Base-by-base conservation (phyloP, 2,329 filamentous ascomycete genomes). In the Alternaria incomplexa region DNA sequence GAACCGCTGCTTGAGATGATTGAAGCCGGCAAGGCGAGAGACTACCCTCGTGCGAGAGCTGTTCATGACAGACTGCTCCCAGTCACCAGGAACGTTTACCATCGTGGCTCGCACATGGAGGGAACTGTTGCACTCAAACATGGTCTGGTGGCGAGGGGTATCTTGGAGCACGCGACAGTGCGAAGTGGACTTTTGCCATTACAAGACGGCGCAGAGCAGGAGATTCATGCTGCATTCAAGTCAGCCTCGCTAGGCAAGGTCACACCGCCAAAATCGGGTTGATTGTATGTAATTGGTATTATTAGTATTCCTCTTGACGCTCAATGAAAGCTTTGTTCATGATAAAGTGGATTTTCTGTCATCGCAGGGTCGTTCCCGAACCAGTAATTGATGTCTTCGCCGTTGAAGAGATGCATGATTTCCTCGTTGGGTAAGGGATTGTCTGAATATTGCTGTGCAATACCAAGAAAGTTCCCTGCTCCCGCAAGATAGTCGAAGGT, bases 41-140 rank as follows among this genome's bases (percentile, higher is more conserved):
- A 86, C 64, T 86, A 86, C 67, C 76, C 76, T 56, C 81, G 77
- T 59, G 84, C 85, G 4, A 79, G 84, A 23, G 79, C 79, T 45
- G 76, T 86, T n/a, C 85, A 86, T 68, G 84, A 86, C 66, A 79
- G 79, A 66, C 75, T 86, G 2, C 73, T 86, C 4, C 85, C 84
- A 1, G 78, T 86, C 0, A 86, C 85, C 1, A 85, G 84, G 74
- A 82, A 81, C n/a, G 83, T 86, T 0, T 86, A 86, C 67, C 84
- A 86, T 71, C 82, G 84, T 6, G 85, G 84, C 10, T 85, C 83
- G 10, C 85, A 86, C 61, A 86, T 86, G 84, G 84, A 86, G 74
- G 85, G 85, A 3, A 86, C 84, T 2, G 83, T 85, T 26, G 71
- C 75, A 8, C 62, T 86, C 22, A 86, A 86, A 76, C 84, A 86